Base-by-base conservation (phyloP, 1,284 basidiomycete genomes). In the Leccinum pachyderme region DNA sequence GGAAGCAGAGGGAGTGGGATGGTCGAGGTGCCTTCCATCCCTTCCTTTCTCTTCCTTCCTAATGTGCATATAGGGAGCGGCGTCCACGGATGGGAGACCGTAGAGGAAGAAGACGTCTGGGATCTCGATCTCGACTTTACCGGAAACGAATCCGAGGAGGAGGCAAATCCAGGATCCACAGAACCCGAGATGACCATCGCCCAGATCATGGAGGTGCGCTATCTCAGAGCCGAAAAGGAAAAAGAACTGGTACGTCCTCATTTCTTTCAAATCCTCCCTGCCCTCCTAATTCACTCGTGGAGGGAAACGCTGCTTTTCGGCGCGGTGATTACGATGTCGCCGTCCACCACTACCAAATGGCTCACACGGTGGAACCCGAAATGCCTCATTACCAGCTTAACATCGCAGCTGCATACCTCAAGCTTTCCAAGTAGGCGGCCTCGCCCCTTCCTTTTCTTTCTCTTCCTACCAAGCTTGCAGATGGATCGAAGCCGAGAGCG, bases 41-140 rank as follows among this genome's bases (percentile, higher is more conserved):
- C 3, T 48, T 44, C 46, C n/a, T 46, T 49, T 7, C 46, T n/a
- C 46, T 5, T 24, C 8, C 8, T 44, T 32, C n/a, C 53, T 52
- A 39, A 35, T 56, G 39, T 45, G 24, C 8, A 37, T 50, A n/a
- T 56, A 77, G 76, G 76, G 12, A 82, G 80, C 52, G 85, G 85
- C 5, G 75, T 87, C 4, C 77, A 73, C 62, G 84, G 83, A 1
- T 87, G 86, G 85, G 82, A 81, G 59, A 85, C 83, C 4, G 79
- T 81, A 54, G 82, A 84, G 27, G 86, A 88, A 60, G 86, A 88
- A 59, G 86, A 88, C 59, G 76, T 86, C 15, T 88, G 86, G 86
- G 83, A 85, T 56, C 69, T 83, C 29, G 82, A 83, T 52, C 70
- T 87, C 7, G 84, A 87, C 64, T 85, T 84, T 63, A 80, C 77